A percentile compares a stretch with the other conserved stretches of the same genome.
These are phyloP conservation scores for Massarina eburnea DNA, from an alignment of 2,329 filamentous ascomycete species.

Conservation along the genomic window DNA sequence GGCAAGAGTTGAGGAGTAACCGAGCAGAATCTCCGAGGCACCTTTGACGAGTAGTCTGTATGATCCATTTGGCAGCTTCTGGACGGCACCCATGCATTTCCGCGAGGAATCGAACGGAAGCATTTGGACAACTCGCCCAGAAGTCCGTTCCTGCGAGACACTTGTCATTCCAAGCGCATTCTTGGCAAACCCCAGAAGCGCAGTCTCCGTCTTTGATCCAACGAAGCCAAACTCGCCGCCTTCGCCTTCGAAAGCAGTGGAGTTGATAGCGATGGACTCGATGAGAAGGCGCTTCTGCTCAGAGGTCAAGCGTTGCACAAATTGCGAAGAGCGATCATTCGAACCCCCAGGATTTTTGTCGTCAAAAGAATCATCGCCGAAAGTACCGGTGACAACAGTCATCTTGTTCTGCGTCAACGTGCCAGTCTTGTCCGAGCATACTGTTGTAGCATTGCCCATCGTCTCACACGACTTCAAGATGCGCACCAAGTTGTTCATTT, in stretches of 20 bases:
- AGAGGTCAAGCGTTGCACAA: conserved; percentile 46
- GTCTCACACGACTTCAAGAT: conserved; percentile 39
- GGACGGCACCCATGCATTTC: conserved; percentile 59
- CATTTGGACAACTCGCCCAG: conserved; percentile 51
- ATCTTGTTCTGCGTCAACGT: conserved; percentile 46
- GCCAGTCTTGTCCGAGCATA: conserved; percentile 43
- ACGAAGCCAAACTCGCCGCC: conserved; percentile 54
- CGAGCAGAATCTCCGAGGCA: conserved; percentile 59
- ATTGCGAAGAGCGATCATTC: conserved; percentile 43
- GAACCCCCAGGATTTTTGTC: conserved; percentile 55
- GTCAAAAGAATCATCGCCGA: conserved; percentile 47
- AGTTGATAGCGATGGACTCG: conserved; percentile 41
- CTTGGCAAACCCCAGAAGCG: conserved; percentile 53
- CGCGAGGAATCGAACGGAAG: conserved; percentile 57
- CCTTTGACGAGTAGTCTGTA: conserved; percentile 59
- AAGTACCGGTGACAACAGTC: conserved; percentile 43
- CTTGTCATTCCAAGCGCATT: conserved; percentile 54
- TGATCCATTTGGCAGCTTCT: conserved; percentile 49
- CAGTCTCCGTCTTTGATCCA: conserved; percentile 60
- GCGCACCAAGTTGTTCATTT: conserved; percentile 40
- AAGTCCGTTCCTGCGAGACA: conserved; percentile 50
- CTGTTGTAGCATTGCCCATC: conserved; percentile 39
- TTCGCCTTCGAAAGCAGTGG: conserved; percentile 54
- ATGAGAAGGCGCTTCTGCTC: conserved; percentile 28
- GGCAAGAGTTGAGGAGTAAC: conserved; percentile 26